Conservation (phyloP, 331 rosid species). For the Malus hybrid region DNA sequence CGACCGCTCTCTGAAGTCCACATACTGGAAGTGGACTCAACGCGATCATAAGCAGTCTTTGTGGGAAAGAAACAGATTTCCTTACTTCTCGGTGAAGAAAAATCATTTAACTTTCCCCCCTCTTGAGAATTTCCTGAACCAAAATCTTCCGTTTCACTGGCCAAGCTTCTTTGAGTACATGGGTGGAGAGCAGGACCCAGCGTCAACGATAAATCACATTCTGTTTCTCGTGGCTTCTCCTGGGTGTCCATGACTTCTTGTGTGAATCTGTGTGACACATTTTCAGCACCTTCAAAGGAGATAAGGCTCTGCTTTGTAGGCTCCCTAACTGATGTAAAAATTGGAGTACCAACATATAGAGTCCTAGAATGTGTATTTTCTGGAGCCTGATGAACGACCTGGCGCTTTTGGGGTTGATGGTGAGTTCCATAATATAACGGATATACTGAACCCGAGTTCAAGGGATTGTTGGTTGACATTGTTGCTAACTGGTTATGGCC, state of each 20-base stretch:
- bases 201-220: constrained; percentile 78
- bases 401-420: constrained; percentile 35
- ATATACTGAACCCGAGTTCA: constrained; percentile 67
- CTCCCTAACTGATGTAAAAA: constrained; percentile 41
- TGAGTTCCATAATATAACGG: constrained; percentile 69
- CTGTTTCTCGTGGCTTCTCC: constrained; percentile 36
- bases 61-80: constrained; percentile 60
- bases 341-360: constrained; percentile 71
- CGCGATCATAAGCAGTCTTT: constrained; percentile 37
- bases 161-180: constrained; percentile 36
- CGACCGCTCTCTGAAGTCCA: constrained; percentile 43
- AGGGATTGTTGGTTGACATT: constrained; percentile 33
- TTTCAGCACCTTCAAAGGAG: constrained; percentile 31
- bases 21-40: constrained; percentile 36
- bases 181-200: constrained; percentile 53
- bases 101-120: constrained; percentile 36
- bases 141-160: constrained; percentile 43
- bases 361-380: constrained; percentile 35
- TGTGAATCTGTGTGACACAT: constrained; percentile 19
- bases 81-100: constrained; percentile 28
- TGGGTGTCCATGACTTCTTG: constrained; percentile 34
- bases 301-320: constrained; percentile 41
- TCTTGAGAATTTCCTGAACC: constrained; percentile 47
- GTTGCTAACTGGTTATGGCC: constrained; percentile 40
- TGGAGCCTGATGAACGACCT: constrained; percentile 18